phyloP scores from a whole-genome alignment of 768 basidiomycete species.

The Sarcodon aspratus region DNA sequence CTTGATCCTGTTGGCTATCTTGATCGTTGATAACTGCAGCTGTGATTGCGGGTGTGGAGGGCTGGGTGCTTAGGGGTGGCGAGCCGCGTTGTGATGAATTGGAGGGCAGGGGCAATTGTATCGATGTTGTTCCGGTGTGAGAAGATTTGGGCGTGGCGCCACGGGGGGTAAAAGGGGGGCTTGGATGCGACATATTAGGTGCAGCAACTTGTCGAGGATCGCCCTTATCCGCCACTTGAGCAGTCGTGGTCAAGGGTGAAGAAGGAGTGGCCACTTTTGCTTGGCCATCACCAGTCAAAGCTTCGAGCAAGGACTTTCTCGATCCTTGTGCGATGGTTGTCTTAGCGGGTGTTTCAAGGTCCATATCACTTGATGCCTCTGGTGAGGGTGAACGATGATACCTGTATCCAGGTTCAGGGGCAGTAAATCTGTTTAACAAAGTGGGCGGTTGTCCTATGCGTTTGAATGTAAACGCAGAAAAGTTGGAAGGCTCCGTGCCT shows the following conservation, averaged over 20 bases:
- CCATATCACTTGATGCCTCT: slow-evolving; percentile 5
- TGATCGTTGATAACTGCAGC: no score
- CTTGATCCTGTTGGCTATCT: not conserved
- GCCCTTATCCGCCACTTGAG: no score
- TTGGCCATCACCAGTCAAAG: not conserved
- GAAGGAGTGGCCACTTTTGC: not conserved
- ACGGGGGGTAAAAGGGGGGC: not conserved
- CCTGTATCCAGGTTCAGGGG: slow-evolving; percentile 14
- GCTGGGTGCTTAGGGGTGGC: no score
- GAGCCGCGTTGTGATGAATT: no score
- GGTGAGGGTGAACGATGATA: slow-evolving; percentile 19
- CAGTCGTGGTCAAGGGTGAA: not conserved
- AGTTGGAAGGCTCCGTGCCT: slow-evolving; percentile 3
- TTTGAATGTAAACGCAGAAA: slow-evolving; percentile 35
- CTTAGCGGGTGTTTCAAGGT: not conserved
- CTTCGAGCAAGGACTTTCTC: slow-evolving; percentile 10
- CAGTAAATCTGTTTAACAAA: slow-evolving; percentile 39
- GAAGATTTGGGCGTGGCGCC: no score
- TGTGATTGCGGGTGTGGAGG: no score
- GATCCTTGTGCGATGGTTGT: not conserved
- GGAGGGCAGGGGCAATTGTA: no score
- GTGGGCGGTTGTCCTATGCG: slow-evolving; percentile 43
- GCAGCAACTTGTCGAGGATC: not conserved
- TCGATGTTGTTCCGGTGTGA: no score
- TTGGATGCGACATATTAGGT: not conserved